Percentiles rank a stretch among this genome's conserved stretches.
phyloP scores from a whole-genome alignment of 306 rosid species.

The Begonia fuchsioides region DNA sequence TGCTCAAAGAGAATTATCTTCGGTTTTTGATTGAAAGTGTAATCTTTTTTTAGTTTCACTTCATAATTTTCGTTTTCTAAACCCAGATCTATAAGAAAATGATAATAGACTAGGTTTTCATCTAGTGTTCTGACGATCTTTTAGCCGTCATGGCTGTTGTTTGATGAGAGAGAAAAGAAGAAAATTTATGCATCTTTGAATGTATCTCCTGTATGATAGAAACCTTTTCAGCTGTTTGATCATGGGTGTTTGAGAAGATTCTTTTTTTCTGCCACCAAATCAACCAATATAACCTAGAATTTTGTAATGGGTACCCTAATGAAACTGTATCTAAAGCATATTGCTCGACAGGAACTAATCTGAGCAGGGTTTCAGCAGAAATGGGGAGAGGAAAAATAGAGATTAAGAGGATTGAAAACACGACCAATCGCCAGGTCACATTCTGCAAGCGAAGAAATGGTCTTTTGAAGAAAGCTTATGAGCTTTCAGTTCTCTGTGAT shows the following conservation, averaged over 20 bases:
- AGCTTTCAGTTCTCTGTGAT: constrained; percentile 79
- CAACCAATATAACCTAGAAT: background rate
- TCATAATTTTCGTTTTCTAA: no score
- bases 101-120: no score
- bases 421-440: constrained; percentile 79
- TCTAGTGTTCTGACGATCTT: no score
- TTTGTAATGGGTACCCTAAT: background rate
- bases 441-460: constrained; percentile 96
- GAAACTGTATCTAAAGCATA: background rate
- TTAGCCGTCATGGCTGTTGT: no score
- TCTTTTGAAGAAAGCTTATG: constrained; percentile 82
- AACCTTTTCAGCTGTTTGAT: no score
- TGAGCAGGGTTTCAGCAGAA: background rate
- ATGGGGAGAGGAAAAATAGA: constrained; percentile 96
- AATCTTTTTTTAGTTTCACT: no score
- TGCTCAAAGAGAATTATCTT: no score
- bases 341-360: background rate
- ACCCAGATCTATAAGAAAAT: no score
- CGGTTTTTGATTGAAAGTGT: no score
- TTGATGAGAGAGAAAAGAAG: no score
- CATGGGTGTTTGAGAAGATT: background rate
- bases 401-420: constrained; percentile 86
- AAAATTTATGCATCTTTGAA: no score
- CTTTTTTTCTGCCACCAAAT: background rate
- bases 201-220: no score